These are phyloP conservation scores for Verbena officinalis DNA, from an alignment of 257 asterid genomes.

Conservation along the genomic window DNA sequence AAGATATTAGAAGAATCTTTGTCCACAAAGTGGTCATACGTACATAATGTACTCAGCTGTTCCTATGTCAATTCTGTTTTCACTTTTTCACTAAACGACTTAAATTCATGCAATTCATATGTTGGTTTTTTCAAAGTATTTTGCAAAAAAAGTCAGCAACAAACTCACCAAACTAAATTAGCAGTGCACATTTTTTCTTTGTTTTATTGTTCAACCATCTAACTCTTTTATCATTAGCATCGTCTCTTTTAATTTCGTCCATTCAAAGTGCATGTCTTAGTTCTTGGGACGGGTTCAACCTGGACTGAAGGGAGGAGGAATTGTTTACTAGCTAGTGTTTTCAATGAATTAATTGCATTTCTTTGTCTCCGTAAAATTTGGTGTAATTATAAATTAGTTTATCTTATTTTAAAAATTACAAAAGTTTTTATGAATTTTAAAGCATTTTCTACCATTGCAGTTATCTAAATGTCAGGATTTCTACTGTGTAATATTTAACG, in stretches of 20 bases:
- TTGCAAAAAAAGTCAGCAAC: constrained; percentile 36
- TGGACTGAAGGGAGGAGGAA: too few relatives aligned
- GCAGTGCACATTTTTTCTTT: background rate
- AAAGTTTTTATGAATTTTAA: too few relatives aligned
- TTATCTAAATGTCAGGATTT: too few relatives aligned
- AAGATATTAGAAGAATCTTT: background rate
- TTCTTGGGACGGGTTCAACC: too few relatives aligned
- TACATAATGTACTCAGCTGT: too few relatives aligned
- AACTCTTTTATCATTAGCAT: constrained; percentile 5
- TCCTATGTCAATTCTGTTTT: background rate
- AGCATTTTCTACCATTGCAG: too few relatives aligned
- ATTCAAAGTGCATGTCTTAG: constrained; percentile 8
- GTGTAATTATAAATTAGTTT: too few relatives aligned
- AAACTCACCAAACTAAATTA: constrained; percentile 27
- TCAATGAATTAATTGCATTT: too few relatives aligned
- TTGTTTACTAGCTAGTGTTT: too few relatives aligned
- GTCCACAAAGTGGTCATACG: background rate
- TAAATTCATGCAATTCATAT: constrained; percentile 14
- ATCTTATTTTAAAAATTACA: too few relatives aligned
- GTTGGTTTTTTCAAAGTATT: constrained; percentile 6
- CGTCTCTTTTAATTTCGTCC: background rate
- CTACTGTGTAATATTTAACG: too few relatives aligned
- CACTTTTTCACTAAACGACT: constrained; percentile 23
- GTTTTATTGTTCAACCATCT: constrained; percentile 32
- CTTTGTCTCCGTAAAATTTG: too few relatives aligned